phyloP scores from a whole-genome alignment of 106 monocot genomes.

The Dendrobium nobile region DNA sequence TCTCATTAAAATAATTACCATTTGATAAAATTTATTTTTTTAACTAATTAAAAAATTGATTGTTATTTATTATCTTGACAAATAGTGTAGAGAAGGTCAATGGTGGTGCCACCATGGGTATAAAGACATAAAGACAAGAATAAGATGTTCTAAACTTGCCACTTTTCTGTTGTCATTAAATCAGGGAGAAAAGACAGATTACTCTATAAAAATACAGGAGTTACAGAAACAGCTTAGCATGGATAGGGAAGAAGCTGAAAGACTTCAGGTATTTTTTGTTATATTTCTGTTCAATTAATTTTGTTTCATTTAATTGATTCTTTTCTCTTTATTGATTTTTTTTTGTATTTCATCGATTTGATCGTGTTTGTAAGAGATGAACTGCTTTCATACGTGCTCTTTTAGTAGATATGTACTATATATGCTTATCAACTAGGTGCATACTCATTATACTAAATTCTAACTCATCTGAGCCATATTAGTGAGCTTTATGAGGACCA shows the following conservation, averaged over 20 bases:
- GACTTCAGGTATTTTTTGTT: slow-evolving; percentile 50
- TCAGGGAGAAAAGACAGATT: slow-evolving; percentile 87
- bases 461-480: too few species aligned
- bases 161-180: neutral
- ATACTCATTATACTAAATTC: neutral
- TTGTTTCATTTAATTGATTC: neutral
- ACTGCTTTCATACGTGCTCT: neutral
- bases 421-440: neutral
- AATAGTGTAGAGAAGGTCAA: neutral
- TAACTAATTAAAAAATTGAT: neutral
- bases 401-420: neutral
- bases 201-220: slow-evolving; percentile 90
- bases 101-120: too few species aligned
- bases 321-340: neutral
- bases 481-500: too few species aligned
- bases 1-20: neutral
- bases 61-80: neutral
- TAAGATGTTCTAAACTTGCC: neutral
- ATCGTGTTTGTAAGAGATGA: neutral
- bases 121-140: neutral
- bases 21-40: neutral
- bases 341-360: neutral
- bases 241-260: slow-evolving; percentile 93
- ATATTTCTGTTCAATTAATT: neutral
- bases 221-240: slow-evolving; percentile 94